Percentiles rank a stretch among this genome's conserved stretches.
Evolutionary conservation across 192 early-diverging fungal genomes (phyloP).

Genomic region (Podila minutissima): DNA sequence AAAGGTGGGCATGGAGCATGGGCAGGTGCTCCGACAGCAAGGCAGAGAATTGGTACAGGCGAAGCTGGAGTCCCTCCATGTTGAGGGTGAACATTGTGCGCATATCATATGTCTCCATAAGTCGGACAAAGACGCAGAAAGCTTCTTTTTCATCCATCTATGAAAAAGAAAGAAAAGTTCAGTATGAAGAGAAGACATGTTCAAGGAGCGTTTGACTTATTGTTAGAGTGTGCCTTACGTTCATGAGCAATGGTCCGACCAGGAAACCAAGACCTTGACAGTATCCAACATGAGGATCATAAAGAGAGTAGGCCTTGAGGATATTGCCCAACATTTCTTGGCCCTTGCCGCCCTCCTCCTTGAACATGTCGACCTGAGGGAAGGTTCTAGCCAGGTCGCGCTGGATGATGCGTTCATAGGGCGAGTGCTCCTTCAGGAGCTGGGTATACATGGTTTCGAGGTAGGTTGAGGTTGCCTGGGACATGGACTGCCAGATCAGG

Average conservation of each 20-base stretch:
- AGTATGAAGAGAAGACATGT: background rate
- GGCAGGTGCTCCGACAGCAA: constrained; percentile 83
- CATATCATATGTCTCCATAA: constrained; percentile 95
- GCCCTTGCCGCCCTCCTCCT: constrained; percentile 82
- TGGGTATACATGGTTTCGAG: constrained; percentile 87
- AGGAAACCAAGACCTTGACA: constrained; percentile 98
- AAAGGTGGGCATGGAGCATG: constrained; percentile 79
- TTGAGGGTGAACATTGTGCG: constrained; percentile 93
- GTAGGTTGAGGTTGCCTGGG: constrained; percentile 79
- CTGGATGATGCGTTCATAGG: constrained; percentile 91
- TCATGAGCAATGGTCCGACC: constrained; percentile 92
- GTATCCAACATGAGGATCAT: constrained; percentile 95
- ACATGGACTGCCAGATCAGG: constrained; percentile 92
- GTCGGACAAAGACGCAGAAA: constrained; percentile 92
- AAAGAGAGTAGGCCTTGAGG: constrained; percentile 92
- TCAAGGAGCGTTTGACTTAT: background rate
- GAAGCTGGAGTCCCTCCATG: constrained; percentile 93
- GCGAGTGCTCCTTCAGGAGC: constrained; percentile 77
- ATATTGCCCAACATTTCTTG: constrained; percentile 90
- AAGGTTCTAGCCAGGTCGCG: constrained; percentile 96
- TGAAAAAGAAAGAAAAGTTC: background rate
- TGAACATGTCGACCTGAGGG: constrained; percentile 88
- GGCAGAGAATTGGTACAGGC: constrained; percentile 87
- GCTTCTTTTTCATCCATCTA: constrained; percentile 96
- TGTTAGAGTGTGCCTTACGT: constrained; percentile 61